Evolutionary conservation across 1,139 yeast genomes (phyloP).

Genomic region (Meyerozyma carpophila): DNA sequence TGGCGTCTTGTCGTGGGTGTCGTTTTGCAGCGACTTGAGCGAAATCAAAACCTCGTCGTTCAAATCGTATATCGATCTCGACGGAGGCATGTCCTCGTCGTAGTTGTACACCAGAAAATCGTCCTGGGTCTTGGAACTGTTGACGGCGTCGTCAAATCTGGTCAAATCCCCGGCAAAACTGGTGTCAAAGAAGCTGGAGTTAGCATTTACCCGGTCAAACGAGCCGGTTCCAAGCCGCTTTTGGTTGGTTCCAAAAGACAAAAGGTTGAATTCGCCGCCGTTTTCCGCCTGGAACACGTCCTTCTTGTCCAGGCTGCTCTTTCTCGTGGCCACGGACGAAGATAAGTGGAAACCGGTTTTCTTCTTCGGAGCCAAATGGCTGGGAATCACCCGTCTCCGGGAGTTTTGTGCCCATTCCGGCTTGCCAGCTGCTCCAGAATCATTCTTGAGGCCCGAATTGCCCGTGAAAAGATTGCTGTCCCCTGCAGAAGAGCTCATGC

Average conservation of each 20-base stretch:
- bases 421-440: slow-evolving; percentile 4
- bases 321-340: slow-evolving; percentile 14
- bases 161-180: slow-evolving; percentile 21
- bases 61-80: slow-evolving; percentile 53
- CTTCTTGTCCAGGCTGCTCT: slow-evolving; percentile 7
- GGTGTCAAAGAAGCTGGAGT: slow-evolving; percentile 16
- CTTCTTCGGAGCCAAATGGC: slow-evolving; percentile 41
- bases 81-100: slow-evolving; percentile 53
- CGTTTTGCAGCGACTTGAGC: slow-evolving; percentile 12
- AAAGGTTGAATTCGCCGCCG: slow-evolving; percentile 28
- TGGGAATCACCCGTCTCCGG: slow-evolving; percentile 56
- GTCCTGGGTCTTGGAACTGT: slow-evolving; percentile 23
- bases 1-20: slow-evolving; percentile 8
- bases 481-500: not conserved
- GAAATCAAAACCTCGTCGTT: slow-evolving; percentile 37
- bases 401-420: slow-evolving; percentile 54
- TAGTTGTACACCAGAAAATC: slow-evolving; percentile 21
- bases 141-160: slow-evolving; percentile 26
- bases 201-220: slow-evolving; percentile 13
- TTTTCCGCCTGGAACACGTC: slow-evolving; percentile 10
- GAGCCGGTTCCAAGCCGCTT: slow-evolving; percentile 15
- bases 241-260: slow-evolving; percentile 36
- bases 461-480: not conserved
- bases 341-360: slow-evolving; percentile 39
- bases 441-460: not conserved